Evolutionary conservation across 192 early-diverging fungal genomes (phyloP).

Genomic region (Phlyctochytrium bullatum): DNA sequence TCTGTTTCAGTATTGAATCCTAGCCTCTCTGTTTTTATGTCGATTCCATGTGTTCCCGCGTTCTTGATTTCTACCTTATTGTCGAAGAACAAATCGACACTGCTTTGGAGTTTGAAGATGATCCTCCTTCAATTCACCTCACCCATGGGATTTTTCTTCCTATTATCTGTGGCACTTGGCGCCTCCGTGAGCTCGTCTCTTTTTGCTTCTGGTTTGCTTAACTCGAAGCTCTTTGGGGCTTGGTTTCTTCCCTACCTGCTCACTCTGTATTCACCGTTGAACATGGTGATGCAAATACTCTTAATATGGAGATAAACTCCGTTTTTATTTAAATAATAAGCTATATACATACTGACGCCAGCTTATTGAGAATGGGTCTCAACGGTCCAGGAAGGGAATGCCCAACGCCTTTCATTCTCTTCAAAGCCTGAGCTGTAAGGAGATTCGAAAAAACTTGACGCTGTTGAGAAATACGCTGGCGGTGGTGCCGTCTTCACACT

Average conservation of each 20-base stretch:
- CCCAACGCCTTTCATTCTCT: no score
- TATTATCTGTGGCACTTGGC: slow-evolving; percentile 14
- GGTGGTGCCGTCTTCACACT: no score
- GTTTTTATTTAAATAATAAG: not conserved
- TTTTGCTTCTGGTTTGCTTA: slow-evolving; percentile 12
- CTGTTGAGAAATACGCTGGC: no score
- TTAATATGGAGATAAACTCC: not conserved
- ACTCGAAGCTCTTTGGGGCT: slow-evolving; percentile 39
- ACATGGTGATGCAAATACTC: slow-evolving; percentile 40
- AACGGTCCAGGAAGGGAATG: no score
- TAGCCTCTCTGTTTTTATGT: slow-evolving; percentile 33
- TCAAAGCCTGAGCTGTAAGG: no score
- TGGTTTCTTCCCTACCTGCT: slow-evolving; percentile 35
- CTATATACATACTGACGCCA: no score
- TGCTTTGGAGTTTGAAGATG: slow-evolving; percentile 15
- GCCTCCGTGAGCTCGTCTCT: slow-evolving; percentile 6
- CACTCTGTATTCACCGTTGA: slow-evolving; percentile 41
- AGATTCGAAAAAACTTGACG: no score
- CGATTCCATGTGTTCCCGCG: slow-evolving; percentile 35
- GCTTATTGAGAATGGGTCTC: no score
- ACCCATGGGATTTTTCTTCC: slow-evolving; percentile 30
- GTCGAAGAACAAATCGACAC: not conserved
- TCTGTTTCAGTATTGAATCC: slow-evolving; percentile 42
- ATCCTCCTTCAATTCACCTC: slow-evolving; percentile 19
- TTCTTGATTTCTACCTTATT: slow-evolving; percentile 27